Base-by-base conservation (phyloP, 208 protist species). In the Leishmania braziliensis region DNA sequence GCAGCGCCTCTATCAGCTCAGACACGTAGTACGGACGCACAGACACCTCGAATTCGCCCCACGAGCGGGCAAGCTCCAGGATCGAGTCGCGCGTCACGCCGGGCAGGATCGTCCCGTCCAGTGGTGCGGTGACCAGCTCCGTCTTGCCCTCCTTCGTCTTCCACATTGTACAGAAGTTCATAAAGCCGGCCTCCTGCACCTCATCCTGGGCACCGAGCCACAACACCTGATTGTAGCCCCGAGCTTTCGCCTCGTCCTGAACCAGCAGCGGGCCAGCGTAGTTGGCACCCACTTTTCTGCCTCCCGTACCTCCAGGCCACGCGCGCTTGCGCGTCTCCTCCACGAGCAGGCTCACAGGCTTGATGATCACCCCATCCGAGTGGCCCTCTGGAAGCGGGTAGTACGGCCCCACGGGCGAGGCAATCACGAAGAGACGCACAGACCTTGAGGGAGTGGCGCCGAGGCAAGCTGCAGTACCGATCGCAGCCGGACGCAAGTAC, bases 361-460 rank as follows among this genome's bases (percentile, higher is more conserved):
- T 98, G 80, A 99, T 98, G 12, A 39, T 72, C 5, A 70, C 51
- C 9, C 68, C 43, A n/a, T 72, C 88, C 0, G 79, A 56, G 43
- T 75, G 63, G 29, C 78, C 86, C 43, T 86, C 84, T 43, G 77
- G 71, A 16, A 79, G 83, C 51, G 89, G 84, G 85, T 99, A 99
- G 86, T 99, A 99, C 60, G 98, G 98, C 9, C 99, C 99, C n/a
- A 99, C 98, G 53, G 99, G 99, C 43, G 95, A 99, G 23, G 92
- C 88, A 75, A 99, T 99, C 20, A 99, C 87, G 87, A 96, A 99
- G 26, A 99, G 84, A 23, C 89, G 80, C 9, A 97, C 90, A 3
- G 76, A 80, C 6, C 56, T 78, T 0, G 96, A 82, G 2, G 90
- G 80, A 9, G 79, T 81, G 8, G 98, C 96, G 62, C 89, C 88